phyloP scores from a whole-genome alignment of 495 filamentous ascomycete genomes.

The Penicillium silybi region DNA sequence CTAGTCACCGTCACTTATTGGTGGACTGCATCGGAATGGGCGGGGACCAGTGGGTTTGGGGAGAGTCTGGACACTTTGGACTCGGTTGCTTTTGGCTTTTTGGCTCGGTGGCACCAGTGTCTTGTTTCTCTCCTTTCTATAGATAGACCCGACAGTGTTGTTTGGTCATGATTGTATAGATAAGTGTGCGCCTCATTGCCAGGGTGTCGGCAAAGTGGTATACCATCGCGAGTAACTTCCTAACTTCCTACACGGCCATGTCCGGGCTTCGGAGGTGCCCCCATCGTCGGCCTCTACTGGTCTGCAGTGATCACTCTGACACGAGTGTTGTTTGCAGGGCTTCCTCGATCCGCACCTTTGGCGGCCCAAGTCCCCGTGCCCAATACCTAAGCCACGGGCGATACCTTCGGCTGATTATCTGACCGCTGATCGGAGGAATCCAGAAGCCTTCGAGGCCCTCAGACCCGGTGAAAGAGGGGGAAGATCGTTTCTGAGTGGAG shows the following conservation, averaged over 20 bases:
- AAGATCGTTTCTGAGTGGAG: slow-evolving; percentile 9
- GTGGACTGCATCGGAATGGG: slow-evolving; percentile 15
- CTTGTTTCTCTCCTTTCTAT: neutral
- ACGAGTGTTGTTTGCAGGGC: neutral
- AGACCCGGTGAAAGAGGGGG: neutral
- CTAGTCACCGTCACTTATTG: slow-evolving; percentile 6
- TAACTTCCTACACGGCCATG: too few species aligned
- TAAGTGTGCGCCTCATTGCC: neutral
- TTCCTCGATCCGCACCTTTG: slow-evolving; percentile 5
- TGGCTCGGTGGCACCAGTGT: neutral
- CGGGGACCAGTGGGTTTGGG: slow-evolving; percentile 2
- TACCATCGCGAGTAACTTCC: too few species aligned
- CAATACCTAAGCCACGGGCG: slow-evolving; percentile 5
- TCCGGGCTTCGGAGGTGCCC: too few species aligned
- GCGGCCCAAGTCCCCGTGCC: slow-evolving; percentile 10
- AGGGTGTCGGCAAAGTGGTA: neutral
- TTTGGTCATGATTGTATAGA: neutral
- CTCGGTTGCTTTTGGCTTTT: neutral
- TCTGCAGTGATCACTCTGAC: neutral
- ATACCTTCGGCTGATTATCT: slow-evolving; percentile 3
- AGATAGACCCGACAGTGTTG: too few species aligned
- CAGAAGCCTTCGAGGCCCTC: slow-evolving; percentile 11
- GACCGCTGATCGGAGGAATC: slow-evolving; percentile 3
- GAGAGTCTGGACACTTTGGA: slow-evolving; percentile 17
- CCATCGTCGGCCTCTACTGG: neutral